A percentile compares a stretch with the other conserved stretches of the same genome.
phyloP scores from a whole-genome alignment of 2,329 filamentous ascomycete species.

The Cladophialophora exuberans region DNA sequence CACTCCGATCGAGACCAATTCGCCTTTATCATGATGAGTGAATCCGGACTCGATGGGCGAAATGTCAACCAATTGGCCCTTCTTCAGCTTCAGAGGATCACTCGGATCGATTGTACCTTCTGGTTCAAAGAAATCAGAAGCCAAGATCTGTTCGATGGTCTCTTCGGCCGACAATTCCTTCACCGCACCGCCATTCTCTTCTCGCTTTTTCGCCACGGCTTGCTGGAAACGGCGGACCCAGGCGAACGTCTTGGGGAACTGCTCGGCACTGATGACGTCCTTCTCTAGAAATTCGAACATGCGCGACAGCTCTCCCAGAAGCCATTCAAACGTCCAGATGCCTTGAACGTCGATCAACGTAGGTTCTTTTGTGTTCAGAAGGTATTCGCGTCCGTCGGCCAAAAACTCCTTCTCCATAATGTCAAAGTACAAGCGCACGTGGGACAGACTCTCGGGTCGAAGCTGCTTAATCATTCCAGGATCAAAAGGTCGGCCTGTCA shows the following conservation, averaged over 20 bases:
- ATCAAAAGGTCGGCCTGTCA: conserved; percentile 15
- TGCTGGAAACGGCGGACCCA: conserved; percentile 65
- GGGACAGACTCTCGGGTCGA: conserved; percentile 59
- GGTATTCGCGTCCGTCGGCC: conserved; percentile 67
- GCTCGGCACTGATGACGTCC: conserved; percentile 53
- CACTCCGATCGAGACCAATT: conserved; percentile 54
- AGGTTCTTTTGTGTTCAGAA: conserved; percentile 56
- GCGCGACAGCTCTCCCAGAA: conserved; percentile 52
- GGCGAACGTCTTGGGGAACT: conserved; percentile 62
- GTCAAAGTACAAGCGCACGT: conserved; percentile 58
- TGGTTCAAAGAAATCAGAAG: conserved; percentile 53
- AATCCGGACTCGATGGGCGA: conserved; percentile 66
- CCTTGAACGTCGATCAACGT: conserved; percentile 69
- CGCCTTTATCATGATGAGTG: conserved; percentile 61
- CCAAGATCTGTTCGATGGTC: conserved; percentile 54
- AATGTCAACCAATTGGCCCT: conserved; percentile 59
- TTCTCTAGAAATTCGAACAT: conserved; percentile 59
- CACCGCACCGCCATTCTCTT: conserved; percentile 42
- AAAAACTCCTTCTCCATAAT: conserved; percentile 65
- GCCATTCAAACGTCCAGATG: conserved; percentile 70
- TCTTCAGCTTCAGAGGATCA: conserved; percentile 58
- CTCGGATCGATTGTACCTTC: conserved; percentile 48
- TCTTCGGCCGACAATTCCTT: conserved; percentile 56
- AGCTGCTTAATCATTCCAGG: conserved; percentile 41
- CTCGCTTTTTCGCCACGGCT: conserved; percentile 48